Evolutionary conservation across 2,329 filamentous ascomycete species (phyloP).

Genomic region (Pestalotiopsis fici): DNA sequence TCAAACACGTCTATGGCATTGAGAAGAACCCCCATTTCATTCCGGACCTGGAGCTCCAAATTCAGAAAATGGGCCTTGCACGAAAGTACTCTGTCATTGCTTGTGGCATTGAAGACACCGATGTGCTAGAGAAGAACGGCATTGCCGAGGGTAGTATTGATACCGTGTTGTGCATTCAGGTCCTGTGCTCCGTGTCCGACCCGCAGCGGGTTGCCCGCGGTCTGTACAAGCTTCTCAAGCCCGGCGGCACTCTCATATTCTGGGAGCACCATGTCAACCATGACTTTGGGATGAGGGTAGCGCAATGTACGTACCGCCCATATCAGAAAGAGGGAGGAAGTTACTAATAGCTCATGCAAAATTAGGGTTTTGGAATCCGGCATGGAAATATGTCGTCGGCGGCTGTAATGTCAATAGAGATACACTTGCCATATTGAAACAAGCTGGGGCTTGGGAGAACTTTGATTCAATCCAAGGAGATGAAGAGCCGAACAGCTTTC

Average conservation of each 20-base stretch:
- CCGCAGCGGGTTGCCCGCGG: neutral
- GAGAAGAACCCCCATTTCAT: neutral
- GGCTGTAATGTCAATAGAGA: too few relatives aligned
- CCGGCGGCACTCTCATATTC: neutral
- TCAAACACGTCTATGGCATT: neutral
- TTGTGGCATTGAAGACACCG: neutral
- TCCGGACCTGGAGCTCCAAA: neutral
- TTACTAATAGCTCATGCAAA: too few relatives aligned
- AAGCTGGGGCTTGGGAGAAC: too few relatives aligned
- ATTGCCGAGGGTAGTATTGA: neutral
- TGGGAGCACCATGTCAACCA: conserved; percentile 5
- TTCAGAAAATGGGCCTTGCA: neutral
- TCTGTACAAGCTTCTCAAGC: conserved; percentile 3
- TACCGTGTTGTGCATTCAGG: neutral
- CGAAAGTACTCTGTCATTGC: neutral
- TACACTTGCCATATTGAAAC: too few relatives aligned
- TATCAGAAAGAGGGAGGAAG: too few relatives aligned
- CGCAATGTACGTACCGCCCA: too few relatives aligned
- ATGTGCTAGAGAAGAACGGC: neutral
- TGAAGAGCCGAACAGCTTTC: too few relatives aligned
- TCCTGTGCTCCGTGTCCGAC: neutral
- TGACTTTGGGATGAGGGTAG: too few relatives aligned
- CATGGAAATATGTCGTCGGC: too few relatives aligned
- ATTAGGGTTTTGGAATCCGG: too few relatives aligned
- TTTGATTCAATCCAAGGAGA: too few relatives aligned